These are phyloP conservation scores for Tilletia walkeri DNA, from an alignment of 1,284 basidiomycete species.

Conservation along the genomic window DNA sequence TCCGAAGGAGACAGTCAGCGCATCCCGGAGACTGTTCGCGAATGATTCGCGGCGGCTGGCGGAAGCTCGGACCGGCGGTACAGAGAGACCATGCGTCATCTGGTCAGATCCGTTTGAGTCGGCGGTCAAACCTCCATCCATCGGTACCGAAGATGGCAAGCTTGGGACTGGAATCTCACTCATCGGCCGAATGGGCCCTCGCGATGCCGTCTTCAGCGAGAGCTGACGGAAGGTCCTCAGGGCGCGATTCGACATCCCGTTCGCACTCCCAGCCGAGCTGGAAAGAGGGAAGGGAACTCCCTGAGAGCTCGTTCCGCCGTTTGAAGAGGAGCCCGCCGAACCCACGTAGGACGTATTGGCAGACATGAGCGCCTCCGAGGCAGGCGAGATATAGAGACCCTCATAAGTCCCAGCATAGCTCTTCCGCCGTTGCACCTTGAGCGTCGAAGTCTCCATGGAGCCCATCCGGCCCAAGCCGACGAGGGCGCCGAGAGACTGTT, in stretches of 20 bases:
- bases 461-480: slow-evolving; percentile 38
- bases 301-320: not conserved
- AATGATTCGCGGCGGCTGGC: not conserved
- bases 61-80: not conserved
- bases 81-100: not conserved
- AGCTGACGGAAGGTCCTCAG: slow-evolving; percentile 10
- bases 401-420: slow-evolving; percentile 28
- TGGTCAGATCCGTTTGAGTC: not conserved
- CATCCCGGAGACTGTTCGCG: slow-evolving; percentile 4
- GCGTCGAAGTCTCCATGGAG: slow-evolving; percentile 37
- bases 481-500: slow-evolving; percentile 37
- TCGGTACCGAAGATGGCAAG: no score
- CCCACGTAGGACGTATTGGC: not conserved
- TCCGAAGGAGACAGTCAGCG: slow-evolving; percentile 10
- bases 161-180: not conserved
- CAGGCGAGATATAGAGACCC: not conserved
- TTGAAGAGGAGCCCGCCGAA: no score
- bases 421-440: slow-evolving; percentile 39
- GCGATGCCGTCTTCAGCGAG: not conserved
- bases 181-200: not conserved
- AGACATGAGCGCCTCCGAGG: not conserved
- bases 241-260: slow-evolving; percentile 8
- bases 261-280: not conserved
- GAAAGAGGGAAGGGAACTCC: not conserved
- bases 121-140: no score